Evolutionary conservation across 2,329 filamentous ascomycete genomes (phyloP).

Genomic region (Coniochaeta pulveracea): DNA sequence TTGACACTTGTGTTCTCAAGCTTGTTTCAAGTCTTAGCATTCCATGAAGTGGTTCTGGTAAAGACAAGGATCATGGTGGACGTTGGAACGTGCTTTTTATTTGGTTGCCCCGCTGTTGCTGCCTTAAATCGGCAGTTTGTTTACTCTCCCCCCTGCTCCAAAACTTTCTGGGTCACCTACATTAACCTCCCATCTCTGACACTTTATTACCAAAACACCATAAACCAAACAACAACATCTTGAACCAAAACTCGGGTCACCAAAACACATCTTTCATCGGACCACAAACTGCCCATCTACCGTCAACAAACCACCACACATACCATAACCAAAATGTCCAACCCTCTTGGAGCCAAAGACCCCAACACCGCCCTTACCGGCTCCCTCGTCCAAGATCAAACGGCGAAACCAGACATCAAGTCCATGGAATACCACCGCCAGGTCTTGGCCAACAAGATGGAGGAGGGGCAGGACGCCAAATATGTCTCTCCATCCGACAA

Average conservation of each 20-base stretch:
- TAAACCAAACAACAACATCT: neutral
- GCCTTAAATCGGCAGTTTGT: slow-evolving; percentile 14
- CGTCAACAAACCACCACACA: neutral
- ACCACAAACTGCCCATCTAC: neutral
- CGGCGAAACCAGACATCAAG: slow-evolving; percentile 37
- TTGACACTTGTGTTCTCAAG: no score
- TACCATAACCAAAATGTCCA: slow-evolving; percentile 35
- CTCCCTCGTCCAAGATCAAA: slow-evolving; percentile 26
- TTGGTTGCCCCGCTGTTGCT: slow-evolving; percentile 15
- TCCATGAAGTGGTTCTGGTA: no score
- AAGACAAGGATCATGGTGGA: no score
- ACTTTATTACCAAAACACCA: neutral
- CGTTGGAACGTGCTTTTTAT: slow-evolving; percentile 1
- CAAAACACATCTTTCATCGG: neutral
- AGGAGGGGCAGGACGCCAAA: slow-evolving; percentile 49
- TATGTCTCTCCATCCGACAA: slow-evolving; percentile 80
- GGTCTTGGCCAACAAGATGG: slow-evolving; percentile 61
- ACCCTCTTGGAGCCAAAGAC: slow-evolving; percentile 55
- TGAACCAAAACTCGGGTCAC: neutral
- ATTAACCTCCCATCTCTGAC: slow-evolving; percentile 2
- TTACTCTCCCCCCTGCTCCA: slow-evolving; percentile 8
- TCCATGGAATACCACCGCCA: slow-evolving; percentile 71
- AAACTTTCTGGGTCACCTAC: slow-evolving; percentile 3
- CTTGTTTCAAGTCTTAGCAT: no score
- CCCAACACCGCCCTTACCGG: slow-evolving; percentile 42